Evolutionary conservation across 164 flowering plant species (phyloP).

Genomic region (Vitis rotundifolia): DNA sequence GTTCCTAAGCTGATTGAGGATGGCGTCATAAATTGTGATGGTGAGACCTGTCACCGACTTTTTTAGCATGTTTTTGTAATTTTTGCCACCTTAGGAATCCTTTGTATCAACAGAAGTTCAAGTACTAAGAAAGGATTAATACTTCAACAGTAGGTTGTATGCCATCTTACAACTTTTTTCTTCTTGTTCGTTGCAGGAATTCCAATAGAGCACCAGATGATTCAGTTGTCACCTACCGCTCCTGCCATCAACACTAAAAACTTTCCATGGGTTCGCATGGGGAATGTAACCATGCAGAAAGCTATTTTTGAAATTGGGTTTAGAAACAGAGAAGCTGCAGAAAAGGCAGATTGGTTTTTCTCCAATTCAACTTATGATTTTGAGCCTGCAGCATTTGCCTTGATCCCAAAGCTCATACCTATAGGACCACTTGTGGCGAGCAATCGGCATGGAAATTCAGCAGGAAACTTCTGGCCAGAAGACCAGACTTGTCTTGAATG

Average conservation of each 20-base stretch:
- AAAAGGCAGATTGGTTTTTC: constrained; percentile 19
- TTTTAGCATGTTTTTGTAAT: no score
- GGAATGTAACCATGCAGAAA: constrained; percentile 12
- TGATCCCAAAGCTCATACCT: constrained; percentile 28
- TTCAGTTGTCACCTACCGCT: constrained; percentile 28
- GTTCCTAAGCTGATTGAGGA: constrained; percentile 26
- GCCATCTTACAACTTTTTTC: not conserved
- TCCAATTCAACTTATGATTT: constrained; percentile 43
- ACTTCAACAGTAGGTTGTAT: no score
- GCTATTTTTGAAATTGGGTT: constrained; percentile 3
- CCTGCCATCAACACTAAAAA: constrained; percentile 23
- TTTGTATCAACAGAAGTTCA: not conserved
- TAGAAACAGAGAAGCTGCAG: not conserved
- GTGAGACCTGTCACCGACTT: constrained; percentile 9
- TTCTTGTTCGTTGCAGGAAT: constrained; percentile 17
- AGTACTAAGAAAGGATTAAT: not conserved
- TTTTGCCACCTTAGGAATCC: not conserved
- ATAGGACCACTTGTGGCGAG: constrained; percentile 34
- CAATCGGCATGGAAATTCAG: constrained; percentile 5
- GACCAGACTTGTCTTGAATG: constrained; percentile 45
- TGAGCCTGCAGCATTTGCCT: constrained; percentile 24
- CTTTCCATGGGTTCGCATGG: constrained; percentile 27
- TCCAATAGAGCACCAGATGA: constrained; percentile 11
- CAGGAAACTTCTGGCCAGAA: constrained; percentile 33
- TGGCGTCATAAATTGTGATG: constrained; percentile 24